A percentile compares a stretch with the other conserved stretches of the same genome.
Conservation (phyloP, 2,329 filamentous ascomycete species). For the Curvularia eragrostidis region DNA sequence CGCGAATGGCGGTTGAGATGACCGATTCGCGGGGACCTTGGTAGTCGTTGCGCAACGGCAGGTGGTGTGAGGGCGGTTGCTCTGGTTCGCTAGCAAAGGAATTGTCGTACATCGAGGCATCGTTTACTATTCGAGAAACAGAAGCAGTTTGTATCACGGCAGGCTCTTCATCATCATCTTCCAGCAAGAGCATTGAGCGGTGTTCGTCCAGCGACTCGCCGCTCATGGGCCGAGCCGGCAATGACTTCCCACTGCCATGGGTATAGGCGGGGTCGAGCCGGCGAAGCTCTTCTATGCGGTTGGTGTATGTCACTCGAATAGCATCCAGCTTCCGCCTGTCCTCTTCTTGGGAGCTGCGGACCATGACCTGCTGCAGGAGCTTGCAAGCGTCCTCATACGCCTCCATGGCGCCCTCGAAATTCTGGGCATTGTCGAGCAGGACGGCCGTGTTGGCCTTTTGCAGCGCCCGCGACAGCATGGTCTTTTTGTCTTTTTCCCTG, state of each 20-base stretch:
- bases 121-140: conserved; percentile 60
- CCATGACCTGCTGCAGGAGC: conserved; percentile 85
- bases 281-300: conserved; percentile 84
- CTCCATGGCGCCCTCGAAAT: conserved; percentile 87
- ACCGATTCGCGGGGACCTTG: conserved; percentile 47
- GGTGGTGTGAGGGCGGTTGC: conserved; percentile 29
- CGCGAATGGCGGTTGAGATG: conserved; percentile 51
- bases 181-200: conserved; percentile 46
- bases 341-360: conserved; percentile 81
- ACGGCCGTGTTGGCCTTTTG: conserved; percentile 97
- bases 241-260: conserved; percentile 68
- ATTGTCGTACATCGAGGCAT: conserved; percentile 37
- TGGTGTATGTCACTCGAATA: conserved; percentile 90
- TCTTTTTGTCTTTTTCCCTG: conserved; percentile 71
- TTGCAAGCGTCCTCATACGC: conserved; percentile 92
- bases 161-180: conserved; percentile 46
- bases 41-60: conserved; percentile 45
- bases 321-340: conserved; percentile 90
- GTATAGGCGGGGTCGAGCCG: conserved; percentile 67
- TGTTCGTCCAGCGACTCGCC: conserved; percentile 58
- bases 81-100: conserved; percentile 28
- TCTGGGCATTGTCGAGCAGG: conserved; percentile 92
- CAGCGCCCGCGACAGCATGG: conserved; percentile 93
- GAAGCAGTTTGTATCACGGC: conserved; percentile 61
- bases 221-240: conserved; percentile 74